Evolutionary conservation across 768 basidiomycete species (phyloP).

Genomic region (Amanita jacksonii): DNA sequence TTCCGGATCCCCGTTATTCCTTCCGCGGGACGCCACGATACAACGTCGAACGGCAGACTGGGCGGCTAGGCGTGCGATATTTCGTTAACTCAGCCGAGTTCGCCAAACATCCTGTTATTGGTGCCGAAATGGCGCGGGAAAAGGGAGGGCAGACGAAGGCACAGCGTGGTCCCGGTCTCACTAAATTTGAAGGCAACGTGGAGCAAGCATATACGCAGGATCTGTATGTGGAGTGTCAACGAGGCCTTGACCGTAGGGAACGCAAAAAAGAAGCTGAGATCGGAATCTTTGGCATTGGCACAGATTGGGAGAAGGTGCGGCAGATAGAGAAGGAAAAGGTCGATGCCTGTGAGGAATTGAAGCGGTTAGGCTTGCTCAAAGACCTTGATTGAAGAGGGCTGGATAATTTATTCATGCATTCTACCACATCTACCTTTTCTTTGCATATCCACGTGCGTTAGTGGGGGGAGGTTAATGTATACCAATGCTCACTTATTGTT

Average conservation of each 20-base stretch:
- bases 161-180: slow-evolving; percentile 30
- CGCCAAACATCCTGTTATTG: slow-evolving; percentile 63
- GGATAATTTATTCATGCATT: slow-evolving; percentile 15
- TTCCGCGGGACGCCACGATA: slow-evolving; percentile 55
- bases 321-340: slow-evolving; percentile 62
- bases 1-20: slow-evolving; percentile 74
- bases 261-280: slow-evolving; percentile 66
- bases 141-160: slow-evolving; percentile 25
- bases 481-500: slow-evolving; percentile 6
- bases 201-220: slow-evolving; percentile 69
- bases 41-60: slow-evolving; percentile 65
- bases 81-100: slow-evolving; percentile 79
- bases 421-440: background rate
- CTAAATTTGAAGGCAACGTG: slow-evolving; percentile 66
- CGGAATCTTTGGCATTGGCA: slow-evolving; percentile 86
- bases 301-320: slow-evolving; percentile 86
- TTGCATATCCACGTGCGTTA: slow-evolving; percentile 9
- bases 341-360: slow-evolving; percentile 71
- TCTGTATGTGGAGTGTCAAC: slow-evolving; percentile 64
- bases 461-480: slow-evolving; percentile 7
- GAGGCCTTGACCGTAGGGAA: slow-evolving; percentile 56
- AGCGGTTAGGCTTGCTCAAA: slow-evolving; percentile 42
- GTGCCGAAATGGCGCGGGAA: slow-evolving; percentile 54
- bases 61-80: slow-evolving; percentile 64
- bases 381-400: slow-evolving; percentile 4